Evolutionary conservation across 2,329 filamentous ascomycete genomes (phyloP).

Genomic region (Penicillium sp.): DNA sequence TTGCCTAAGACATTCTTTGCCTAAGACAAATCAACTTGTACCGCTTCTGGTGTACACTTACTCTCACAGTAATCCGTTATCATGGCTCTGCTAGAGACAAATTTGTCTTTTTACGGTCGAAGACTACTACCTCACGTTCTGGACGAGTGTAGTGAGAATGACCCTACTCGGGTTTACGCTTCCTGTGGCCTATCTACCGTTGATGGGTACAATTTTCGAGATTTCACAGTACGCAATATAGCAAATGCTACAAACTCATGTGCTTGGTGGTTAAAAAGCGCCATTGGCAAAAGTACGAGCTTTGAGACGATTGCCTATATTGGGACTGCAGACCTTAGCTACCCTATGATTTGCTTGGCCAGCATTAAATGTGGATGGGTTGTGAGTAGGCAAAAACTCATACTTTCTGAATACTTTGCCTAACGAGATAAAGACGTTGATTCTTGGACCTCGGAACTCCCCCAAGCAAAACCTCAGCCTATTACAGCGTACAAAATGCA

Average conservation of each 20-base stretch:
- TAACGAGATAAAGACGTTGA: conserved; percentile 14
- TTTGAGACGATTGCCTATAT: conserved; percentile 23
- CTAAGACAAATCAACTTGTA: no score
- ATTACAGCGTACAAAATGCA: conserved; percentile 16
- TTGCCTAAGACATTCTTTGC: no score
- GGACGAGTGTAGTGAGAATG: background rate
- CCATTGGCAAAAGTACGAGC: conserved; percentile 13
- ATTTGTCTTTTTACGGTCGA: no score
- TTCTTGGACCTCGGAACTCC: conserved; percentile 21
- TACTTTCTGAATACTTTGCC: no score
- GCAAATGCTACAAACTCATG: conserved; percentile 20
- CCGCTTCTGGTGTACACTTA: no score
- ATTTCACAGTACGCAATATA: conserved; percentile 20
- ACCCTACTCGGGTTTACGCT: background rate
- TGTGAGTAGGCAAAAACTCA: conserved; percentile 11
- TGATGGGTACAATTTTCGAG: conserved; percentile 8
- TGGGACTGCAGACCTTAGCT: conserved; percentile 23
- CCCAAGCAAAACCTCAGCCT: conserved; percentile 19
- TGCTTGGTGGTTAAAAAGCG: conserved; percentile 23
- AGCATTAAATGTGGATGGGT: conserved; percentile 24
- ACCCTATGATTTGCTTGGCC: conserved; percentile 21
- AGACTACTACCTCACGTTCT: background rate
- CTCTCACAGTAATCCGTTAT: no score
- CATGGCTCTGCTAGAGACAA: no score
- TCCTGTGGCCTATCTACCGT: background rate